Percentiles rank a stretch among this genome's conserved stretches.
Conservation (phyloP, 139 green algal genomes). For the Deuterostichococcus epilithicus region DNA sequence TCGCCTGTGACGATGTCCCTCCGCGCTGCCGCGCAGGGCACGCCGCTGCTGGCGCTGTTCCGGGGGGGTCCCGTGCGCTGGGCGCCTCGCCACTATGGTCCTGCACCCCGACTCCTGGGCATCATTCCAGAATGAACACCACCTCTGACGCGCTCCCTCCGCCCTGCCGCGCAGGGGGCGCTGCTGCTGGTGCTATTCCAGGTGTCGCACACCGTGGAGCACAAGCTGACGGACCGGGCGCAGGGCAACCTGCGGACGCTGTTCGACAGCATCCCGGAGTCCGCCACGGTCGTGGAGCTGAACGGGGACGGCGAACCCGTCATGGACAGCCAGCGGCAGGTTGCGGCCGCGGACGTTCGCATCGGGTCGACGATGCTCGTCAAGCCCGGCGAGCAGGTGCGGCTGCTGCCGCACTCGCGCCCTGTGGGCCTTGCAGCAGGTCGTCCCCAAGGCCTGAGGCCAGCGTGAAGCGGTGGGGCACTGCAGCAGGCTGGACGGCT, state of each 20-base stretch:
- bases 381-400: constrained; percentile 66
- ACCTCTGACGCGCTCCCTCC: too few relatives aligned
- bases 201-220: constrained; percentile 62
- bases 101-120: too few relatives aligned
- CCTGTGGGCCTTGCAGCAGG: too few relatives aligned
- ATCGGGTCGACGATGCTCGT: constrained; percentile 66
- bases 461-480: too few relatives aligned
- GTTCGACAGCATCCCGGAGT: constrained; percentile 52
- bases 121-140: too few relatives aligned
- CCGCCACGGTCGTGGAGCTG: constrained; percentile 52
- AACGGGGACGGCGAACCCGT: constrained; percentile 16
- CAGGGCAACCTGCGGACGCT: constrained; percentile 58
- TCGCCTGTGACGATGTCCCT: too few relatives aligned
- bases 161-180: too few relatives aligned
- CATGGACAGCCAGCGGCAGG: constrained; percentile 4
- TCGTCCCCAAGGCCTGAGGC: too few relatives aligned
- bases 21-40: too few relatives aligned
- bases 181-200: constrained; percentile 83
- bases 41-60: not conserved
- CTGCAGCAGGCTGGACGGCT: too few relatives aligned
- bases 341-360: constrained; percentile 34
- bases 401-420: too few relatives aligned
- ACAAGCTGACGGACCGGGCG: constrained; percentile 53
- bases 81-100: too few relatives aligned
- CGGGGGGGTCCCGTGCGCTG: not conserved